Evolutionary conservation across 371 early-diverging fungal species (phyloP), one percentile per base, ranked within the genome.

Genomic region (Fennellomyces sp.): DNA sequence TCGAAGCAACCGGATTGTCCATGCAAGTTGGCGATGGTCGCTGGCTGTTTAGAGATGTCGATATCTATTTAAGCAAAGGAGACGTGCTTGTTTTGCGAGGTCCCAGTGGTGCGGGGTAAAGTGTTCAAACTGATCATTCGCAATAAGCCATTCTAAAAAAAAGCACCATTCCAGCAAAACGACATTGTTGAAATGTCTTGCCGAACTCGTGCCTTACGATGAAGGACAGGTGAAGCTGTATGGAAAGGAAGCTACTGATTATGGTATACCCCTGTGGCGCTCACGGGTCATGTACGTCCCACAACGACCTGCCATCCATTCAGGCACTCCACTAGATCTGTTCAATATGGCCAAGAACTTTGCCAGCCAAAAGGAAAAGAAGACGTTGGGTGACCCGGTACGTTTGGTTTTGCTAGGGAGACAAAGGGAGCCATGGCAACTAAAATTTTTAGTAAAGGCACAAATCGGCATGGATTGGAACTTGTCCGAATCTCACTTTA

Each of bases 201-300:
- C 94, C 10, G 88, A 93, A 57, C 80, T 93, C 15, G 75, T 86
- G 3, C 73, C 85, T 3, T 85, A 83, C 60, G 85, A 91, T 15
- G 70, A 78, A 29, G 94, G 94, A 0, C 53, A 63, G 8, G 69
- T 86, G 25, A 76, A 70, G 27, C 68, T 94, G 28, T 52, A 80
- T 19, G 85, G 77, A 15, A 85, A 83, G 75, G 80, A 81, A 2
- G 83, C 89, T 0, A 69, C 74, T 27, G 79, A 87, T 36, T 74
- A 82, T 61, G 88, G 89, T 19, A 73, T 93, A 17, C 90, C 93
- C 0, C 50, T 62, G 21, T 94, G 94, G 94, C 78, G 96, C 23
- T 82, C 91, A 5, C 76, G 74, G 23, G 85, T 94, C 50, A 87
- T 91, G 83, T 95, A 95, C 70, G 91, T 95, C 8, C 95, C 95